phyloP scores from a whole-genome alignment of 768 basidiomycete genomes.

The Tubosaeta sp. region DNA sequence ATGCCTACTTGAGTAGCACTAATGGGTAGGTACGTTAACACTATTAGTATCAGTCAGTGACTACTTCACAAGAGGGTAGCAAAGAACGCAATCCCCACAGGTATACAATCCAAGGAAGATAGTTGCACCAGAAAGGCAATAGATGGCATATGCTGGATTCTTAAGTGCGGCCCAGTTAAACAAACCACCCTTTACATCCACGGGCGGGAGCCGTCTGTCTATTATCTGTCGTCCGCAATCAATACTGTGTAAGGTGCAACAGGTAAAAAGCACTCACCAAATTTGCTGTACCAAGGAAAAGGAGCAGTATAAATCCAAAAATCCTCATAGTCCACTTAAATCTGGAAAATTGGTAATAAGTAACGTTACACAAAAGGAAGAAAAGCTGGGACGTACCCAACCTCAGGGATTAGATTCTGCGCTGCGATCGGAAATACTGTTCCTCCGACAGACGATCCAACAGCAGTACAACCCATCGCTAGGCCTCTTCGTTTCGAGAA shows the following conservation, averaged over 20 bases:
- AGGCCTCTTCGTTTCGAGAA: slow-evolving; percentile 55
- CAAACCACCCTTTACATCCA: slow-evolving; percentile 51
- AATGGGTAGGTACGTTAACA: slow-evolving; percentile 64
- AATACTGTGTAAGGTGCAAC: background rate
- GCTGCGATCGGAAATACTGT: slow-evolving; percentile 60
- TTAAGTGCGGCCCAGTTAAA: slow-evolving; percentile 51
- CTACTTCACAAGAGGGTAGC: background rate
- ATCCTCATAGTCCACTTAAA: slow-evolving; percentile 77
- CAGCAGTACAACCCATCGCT: slow-evolving; percentile 59
- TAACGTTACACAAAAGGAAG: background rate
- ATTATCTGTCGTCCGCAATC: slow-evolving; percentile 20
- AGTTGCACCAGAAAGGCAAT: slow-evolving; percentile 53
- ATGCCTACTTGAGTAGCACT: slow-evolving; percentile 52
- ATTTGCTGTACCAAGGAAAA: slow-evolving; percentile 51
- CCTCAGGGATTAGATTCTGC: slow-evolving; percentile 46
- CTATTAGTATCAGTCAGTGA: slow-evolving; percentile 28
- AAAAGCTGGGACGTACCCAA: slow-evolving; percentile 43
- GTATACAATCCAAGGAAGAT: slow-evolving; percentile 71
- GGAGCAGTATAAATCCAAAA: slow-evolving; percentile 58
- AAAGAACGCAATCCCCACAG: slow-evolving; percentile 30
- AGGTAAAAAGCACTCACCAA: slow-evolving; percentile 30
- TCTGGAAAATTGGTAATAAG: slow-evolving; percentile 31
- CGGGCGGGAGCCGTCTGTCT: slow-evolving; percentile 51
- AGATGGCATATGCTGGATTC: slow-evolving; percentile 47
- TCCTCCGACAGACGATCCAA: slow-evolving; percentile 68